Percentiles rank a stretch among this genome's conserved stretches.
Conservation (phyloP, 208 protist genomes). For the Trypanosoma scelopori region DNA sequence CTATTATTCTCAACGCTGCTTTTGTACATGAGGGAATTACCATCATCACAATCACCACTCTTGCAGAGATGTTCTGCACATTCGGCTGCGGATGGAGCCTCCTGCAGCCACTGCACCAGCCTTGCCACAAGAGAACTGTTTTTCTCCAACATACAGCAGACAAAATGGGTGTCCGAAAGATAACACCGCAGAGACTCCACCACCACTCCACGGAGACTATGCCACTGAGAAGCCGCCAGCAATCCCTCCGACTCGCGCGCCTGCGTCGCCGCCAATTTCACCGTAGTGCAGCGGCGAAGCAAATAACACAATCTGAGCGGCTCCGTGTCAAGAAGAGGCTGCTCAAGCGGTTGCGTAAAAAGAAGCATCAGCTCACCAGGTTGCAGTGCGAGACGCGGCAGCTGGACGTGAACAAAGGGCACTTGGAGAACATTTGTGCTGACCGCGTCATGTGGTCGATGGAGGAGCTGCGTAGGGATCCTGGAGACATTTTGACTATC, state of each 20-base stretch:
- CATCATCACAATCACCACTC: not conserved
- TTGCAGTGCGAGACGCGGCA: constrained; percentile 52
- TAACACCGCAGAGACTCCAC: constrained; percentile 2
- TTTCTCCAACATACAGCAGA: constrained; percentile 15
- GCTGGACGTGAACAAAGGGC: constrained; percentile 14
- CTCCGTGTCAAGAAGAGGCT: constrained; percentile 36
- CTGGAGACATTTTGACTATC: constrained; percentile 15
- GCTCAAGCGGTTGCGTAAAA: not conserved
- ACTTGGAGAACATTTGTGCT: constrained; percentile 16
- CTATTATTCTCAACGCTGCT: not conserved
- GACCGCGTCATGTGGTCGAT: constrained; percentile 39
- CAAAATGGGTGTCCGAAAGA: constrained; percentile 13
- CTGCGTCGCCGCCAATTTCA: constrained; percentile 30
- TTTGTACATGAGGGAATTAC: too few relatives aligned
- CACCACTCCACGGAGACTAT: not conserved
- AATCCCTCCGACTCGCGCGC: constrained; percentile 24
- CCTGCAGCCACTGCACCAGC: constrained; percentile 24
- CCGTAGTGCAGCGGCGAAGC: constrained; percentile 24
- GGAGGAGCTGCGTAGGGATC: constrained; percentile 35
- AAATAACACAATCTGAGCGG: constrained; percentile 34
- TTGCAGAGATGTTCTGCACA: not conserved
- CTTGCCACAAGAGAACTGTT: constrained; percentile 20
- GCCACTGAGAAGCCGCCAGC: constrained; percentile 13
- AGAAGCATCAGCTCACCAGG: constrained; percentile 43
- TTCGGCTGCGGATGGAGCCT: not conserved